Evolutionary conservation across 306 rosid genomes (phyloP), one percentile per base, ranked within the genome.

Genomic region (Phaseolus lunatus): DNA sequence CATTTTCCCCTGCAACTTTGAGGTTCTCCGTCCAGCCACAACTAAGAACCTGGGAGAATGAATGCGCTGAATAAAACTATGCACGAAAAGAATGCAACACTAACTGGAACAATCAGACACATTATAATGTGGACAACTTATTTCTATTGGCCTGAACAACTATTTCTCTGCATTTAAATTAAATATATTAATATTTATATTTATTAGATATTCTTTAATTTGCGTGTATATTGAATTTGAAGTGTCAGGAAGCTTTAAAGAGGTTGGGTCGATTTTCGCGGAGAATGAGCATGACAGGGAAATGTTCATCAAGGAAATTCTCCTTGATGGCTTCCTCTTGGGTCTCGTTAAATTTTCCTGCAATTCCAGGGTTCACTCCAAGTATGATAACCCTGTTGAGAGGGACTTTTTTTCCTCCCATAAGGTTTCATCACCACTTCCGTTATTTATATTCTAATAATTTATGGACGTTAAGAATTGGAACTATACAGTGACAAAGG

Each of bases 1-100:
- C 97, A 84, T 94, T 94, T 86, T 94, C 97, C 23, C 98, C 98
- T 4, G 97, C 98, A 81, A 91, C 96, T 78, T 87, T 88, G 41
- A 90, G 72, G n/a, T 80, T 81, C 84, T 91, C 97, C 78, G 59
- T 80, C 98, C 98, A 90, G 2, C 89, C 88, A 41, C 84, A 89
- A 57, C 94, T 88, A 48, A 93, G 47, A 22, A 88, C 96, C 97
- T 91, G 68, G 27, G 78, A 7, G 20, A 41, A 35, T 19, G 8
- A 22, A 76, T 62, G 49, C 49, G 29, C 11, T 48, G 31, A 39
- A 47, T 26, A 19, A 58, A 64, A 31, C 47, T 44, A 53, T 26
- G 23, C 19, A 58, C 0, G 13, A 71, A 12, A 31, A 31, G 3
- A 18, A 48, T 7, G 23, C n/a, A 45, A 61, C 31, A 5, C 7